Percentiles rank a stretch among this genome's conserved stretches.
These are phyloP conservation scores for Magnaporthales sp. DNA, from an alignment of 2,329 filamentous ascomycete genomes.

Conservation along the genomic window DNA sequence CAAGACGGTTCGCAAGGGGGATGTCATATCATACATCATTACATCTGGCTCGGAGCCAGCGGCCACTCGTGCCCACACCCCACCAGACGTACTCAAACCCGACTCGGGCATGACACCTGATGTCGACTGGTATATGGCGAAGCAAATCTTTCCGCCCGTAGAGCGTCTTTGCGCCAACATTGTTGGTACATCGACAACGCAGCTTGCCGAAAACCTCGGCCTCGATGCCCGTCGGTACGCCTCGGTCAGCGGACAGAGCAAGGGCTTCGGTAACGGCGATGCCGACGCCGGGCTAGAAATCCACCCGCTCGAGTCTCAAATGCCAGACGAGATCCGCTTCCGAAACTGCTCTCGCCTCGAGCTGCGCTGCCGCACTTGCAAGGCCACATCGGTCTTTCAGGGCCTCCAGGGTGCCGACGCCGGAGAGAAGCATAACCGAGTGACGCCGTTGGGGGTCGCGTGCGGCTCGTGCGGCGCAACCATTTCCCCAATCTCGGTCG, in stretches of 20 bases:
- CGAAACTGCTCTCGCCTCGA: slow-evolving; percentile 67
- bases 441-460: slow-evolving; percentile 65
- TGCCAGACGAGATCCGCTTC: slow-evolving; percentile 86
- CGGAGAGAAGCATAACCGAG: slow-evolving; percentile 21
- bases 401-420: slow-evolving; percentile 49
- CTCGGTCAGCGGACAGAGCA: slow-evolving; percentile 27
- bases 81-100: slow-evolving; percentile 73
- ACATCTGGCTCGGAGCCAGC: slow-evolving; percentile 61
- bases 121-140: slow-evolving; percentile 96
- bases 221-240: slow-evolving; percentile 84
- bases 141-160: slow-evolving; percentile 96
- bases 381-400: slow-evolving; percentile 62
- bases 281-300: slow-evolving; percentile 58
- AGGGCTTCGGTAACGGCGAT: slow-evolving; percentile 29
- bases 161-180: slow-evolving; percentile 97
- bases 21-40: slow-evolving; percentile 94
- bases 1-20: slow-evolving; percentile 82
- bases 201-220: slow-evolving; percentile 87
- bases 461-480: slow-evolving; percentile 61
- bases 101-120: slow-evolving; percentile 74
- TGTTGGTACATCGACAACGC: slow-evolving; percentile 78
- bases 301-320: slow-evolving; percentile 86
- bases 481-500: slow-evolving; percentile 63
- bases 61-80: slow-evolving; percentile 82
- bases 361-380: slow-evolving; percentile 77